Percentiles rank a stretch among this genome's conserved stretches.
Evolutionary conservation across 306 rosid genomes (phyloP).

Genomic region (Ormosia emarginata): DNA sequence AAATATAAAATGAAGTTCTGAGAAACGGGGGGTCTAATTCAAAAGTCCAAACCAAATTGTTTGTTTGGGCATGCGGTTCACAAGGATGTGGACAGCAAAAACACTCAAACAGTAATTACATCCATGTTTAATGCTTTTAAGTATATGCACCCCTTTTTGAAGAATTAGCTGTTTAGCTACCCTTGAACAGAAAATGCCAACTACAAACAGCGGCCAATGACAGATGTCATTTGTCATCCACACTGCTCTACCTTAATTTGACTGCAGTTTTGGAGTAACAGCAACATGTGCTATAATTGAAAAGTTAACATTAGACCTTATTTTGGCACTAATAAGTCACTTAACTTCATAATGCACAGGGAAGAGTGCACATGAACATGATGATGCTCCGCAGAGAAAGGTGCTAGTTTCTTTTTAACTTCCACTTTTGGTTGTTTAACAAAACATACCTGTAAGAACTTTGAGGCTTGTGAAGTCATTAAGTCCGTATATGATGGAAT

Average conservation of each 20-base stretch:
- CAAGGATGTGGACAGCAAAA: not conserved
- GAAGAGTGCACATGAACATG: not conserved
- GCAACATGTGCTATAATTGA: not conserved
- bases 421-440: not conserved
- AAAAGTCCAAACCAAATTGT: not conserved
- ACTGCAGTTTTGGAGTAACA: not conserved
- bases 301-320: not conserved
- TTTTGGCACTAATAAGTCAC: not conserved
- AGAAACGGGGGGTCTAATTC: not conserved
- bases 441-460: conserved; percentile 46
- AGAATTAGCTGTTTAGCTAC: not conserved
- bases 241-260: not conserved
- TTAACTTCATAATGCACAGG: not conserved
- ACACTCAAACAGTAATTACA: not conserved
- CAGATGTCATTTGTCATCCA: not conserved
- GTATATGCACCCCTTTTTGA: not conserved
- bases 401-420: not conserved
- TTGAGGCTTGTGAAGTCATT: conserved; percentile 48
- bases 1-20: not conserved
- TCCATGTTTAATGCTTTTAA: not conserved
- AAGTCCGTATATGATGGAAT: conserved; percentile 54
- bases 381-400: not conserved
- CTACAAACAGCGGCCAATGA: not conserved
- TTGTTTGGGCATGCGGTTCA: not conserved
- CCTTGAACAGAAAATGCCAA: not conserved